A percentile compares a stretch with the other conserved stretches of the same genome.
phyloP scores from a whole-genome alignment of 2,329 filamentous ascomycete species.

The Fusarium pseudonygamai region DNA sequence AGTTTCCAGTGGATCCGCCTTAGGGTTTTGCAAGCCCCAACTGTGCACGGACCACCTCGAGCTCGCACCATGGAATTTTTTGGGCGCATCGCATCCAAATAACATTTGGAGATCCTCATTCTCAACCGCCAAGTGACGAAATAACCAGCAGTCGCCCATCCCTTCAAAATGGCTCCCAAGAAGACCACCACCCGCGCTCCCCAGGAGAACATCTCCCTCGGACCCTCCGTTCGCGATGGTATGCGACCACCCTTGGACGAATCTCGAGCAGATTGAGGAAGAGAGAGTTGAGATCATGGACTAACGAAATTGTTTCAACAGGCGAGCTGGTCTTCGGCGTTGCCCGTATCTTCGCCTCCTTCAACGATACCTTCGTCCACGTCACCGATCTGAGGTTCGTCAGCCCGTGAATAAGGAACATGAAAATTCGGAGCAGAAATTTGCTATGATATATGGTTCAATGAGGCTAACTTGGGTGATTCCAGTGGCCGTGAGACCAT shows the following conservation, averaged over 20 bases:
- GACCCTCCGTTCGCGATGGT: slow-evolving; percentile 97
- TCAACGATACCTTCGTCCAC: slow-evolving; percentile 96
- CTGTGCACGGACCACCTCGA: slow-evolving; percentile 47
- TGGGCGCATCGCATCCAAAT: slow-evolving; percentile 42
- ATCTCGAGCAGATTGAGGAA: neutral
- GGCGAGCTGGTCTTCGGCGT: slow-evolving; percentile 98
- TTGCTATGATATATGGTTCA: slow-evolving; percentile 32
- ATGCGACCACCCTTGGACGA: slow-evolving; percentile 47
- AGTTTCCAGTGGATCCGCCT: neutral
- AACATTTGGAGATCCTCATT: slow-evolving; percentile 44
- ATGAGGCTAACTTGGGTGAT: slow-evolving; percentile 59
- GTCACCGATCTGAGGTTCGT: slow-evolving; percentile 97
- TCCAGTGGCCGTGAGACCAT: slow-evolving; percentile 99
- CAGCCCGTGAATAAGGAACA: slow-evolving; percentile 38
- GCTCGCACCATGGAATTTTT: slow-evolving; percentile 32
- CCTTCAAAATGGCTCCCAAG: slow-evolving; percentile 88
- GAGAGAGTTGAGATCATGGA: neutral
- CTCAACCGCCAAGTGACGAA: slow-evolving; percentile 49
- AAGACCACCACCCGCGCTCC: slow-evolving; percentile 78
- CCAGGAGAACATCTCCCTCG: slow-evolving; percentile 98
- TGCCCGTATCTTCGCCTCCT: slow-evolving; percentile 94
- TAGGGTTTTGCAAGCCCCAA: slow-evolving; percentile 46
- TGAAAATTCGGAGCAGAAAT: slow-evolving; percentile 6
- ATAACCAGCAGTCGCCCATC: slow-evolving; percentile 48
- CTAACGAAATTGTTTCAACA: slow-evolving; percentile 55